A percentile compares a stretch with the other conserved stretches of the same genome.
These are phyloP conservation scores for Penstemon davidsonii DNA, from an alignment of 257 asterid genomes.

Conservation along the genomic window DNA sequence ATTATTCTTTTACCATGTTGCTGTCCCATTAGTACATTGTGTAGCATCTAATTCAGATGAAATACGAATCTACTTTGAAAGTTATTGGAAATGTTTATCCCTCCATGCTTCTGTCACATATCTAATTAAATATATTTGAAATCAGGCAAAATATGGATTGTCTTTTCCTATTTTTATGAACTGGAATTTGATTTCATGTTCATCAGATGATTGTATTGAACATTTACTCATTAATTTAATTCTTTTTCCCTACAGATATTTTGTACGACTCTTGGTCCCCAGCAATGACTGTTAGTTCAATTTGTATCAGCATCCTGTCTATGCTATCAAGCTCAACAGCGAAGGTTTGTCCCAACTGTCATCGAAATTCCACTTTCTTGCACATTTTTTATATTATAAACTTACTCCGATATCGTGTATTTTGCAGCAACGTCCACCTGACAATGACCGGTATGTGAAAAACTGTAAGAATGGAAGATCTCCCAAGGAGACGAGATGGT, in stretches of 20 bases:
- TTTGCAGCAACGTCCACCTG: conserved; percentile 90
- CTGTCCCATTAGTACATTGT: no score
- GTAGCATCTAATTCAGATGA: no score
- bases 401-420: not conserved
- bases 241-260: conserved; percentile 55
- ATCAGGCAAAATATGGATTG: no score
- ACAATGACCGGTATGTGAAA: conserved; percentile 96
- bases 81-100: not conserved
- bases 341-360: conserved; percentile 51
- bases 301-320: conserved; percentile 96
- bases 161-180: no score
- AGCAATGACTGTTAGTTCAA: conserved; percentile 96
- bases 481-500: conserved; percentile 99
- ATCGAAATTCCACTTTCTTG: not conserved
- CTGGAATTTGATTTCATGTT: not conserved
- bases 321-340: conserved; percentile 94
- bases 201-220: conserved; percentile 10
- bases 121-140: no score
- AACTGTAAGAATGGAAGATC: conserved; percentile 89
- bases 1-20: no score
- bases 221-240: not conserved
- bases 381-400: not conserved
- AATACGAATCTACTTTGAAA: not conserved
- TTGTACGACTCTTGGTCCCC: conserved; percentile 99
- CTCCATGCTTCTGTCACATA: not conserved